Conservation (phyloP, 1,284 basidiomycete genomes). For the Fomes fomentarius region DNA sequence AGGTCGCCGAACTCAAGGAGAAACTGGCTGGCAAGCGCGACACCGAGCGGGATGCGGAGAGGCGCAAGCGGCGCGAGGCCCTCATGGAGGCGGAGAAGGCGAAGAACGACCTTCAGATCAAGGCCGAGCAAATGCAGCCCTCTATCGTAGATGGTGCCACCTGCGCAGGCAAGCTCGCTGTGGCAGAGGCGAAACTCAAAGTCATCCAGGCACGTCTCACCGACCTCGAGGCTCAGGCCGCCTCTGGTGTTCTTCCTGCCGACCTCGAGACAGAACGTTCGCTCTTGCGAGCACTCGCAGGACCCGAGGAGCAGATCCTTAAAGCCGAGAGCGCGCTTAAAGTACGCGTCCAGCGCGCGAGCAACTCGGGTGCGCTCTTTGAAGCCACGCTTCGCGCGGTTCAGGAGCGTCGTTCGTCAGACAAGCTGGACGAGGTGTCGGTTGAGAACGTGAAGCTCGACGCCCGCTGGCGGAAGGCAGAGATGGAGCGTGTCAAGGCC, state of each 20-base stretch:
- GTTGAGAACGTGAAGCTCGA: slow-evolving; percentile 76
- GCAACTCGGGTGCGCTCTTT: slow-evolving; percentile 81
- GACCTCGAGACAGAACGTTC: slow-evolving; percentile 76
- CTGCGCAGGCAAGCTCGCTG: slow-evolving; percentile 74
- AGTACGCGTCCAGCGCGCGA: slow-evolving; percentile 65
- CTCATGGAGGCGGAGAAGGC: slow-evolving; percentile 70
- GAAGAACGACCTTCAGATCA: slow-evolving; percentile 68
- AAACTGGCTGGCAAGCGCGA: slow-evolving; percentile 74
- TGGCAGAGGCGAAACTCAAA: slow-evolving; percentile 73
- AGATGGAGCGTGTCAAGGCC: slow-evolving; percentile 74
- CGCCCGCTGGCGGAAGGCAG: slow-evolving; percentile 65
- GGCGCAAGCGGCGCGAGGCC: slow-evolving; percentile 70
- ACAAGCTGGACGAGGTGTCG: slow-evolving; percentile 77
- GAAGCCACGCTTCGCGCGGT: slow-evolving; percentile 82
- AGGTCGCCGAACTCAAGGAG: slow-evolving; percentile 85
- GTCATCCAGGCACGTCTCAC: slow-evolving; percentile 70
- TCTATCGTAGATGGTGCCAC: slow-evolving; percentile 80
- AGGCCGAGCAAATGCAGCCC: slow-evolving; percentile 67
- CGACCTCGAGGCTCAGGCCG: slow-evolving; percentile 57
- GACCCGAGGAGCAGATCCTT: slow-evolving; percentile 71
- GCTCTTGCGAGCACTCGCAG: slow-evolving; percentile 70
- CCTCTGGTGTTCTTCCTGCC: slow-evolving; percentile 46
- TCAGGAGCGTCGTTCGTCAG: slow-evolving; percentile 72
- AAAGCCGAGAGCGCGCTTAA: slow-evolving; percentile 64
- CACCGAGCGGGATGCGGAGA: slow-evolving; percentile 62